A percentile compares a stretch with the other conserved stretches of the same genome.
phyloP scores from a whole-genome alignment of 2,329 filamentous ascomycete genomes.

The Stagonosporopsis vannaccii region DNA sequence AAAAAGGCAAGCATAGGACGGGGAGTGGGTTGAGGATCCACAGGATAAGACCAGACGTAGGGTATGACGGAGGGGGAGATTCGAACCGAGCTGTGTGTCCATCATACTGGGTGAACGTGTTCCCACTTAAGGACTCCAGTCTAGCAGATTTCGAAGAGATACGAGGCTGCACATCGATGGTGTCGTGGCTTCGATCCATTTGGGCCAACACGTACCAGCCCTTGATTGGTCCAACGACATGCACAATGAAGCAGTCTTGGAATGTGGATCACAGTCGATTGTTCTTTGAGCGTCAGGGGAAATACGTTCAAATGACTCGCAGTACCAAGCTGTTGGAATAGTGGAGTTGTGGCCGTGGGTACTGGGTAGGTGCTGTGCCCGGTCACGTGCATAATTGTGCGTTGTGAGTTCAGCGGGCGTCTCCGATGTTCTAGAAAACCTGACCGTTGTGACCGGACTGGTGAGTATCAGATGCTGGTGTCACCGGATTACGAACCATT shows the following conservation, averaged over 20 bases:
- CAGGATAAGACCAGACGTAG: constrained; percentile 17
- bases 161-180: constrained; percentile 19
- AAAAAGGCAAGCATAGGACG: constrained; percentile 6
- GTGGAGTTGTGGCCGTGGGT: constrained; percentile 2
- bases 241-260: constrained; percentile 22
- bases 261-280: constrained; percentile 1
- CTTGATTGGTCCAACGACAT: constrained; percentile 36
- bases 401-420: background rate
- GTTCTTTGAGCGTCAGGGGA: constrained; percentile 14
- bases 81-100: constrained; percentile 8
- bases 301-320: constrained; percentile 9
- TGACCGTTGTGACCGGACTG: background rate
- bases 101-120: constrained; percentile 17
- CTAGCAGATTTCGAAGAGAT: background rate
- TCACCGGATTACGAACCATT: constrained; percentile 2
- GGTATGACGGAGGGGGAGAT: constrained; percentile 15
- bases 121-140: constrained; percentile 4
- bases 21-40: constrained; percentile 11
- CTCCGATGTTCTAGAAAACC: background rate
- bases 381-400: constrained; percentile 3
- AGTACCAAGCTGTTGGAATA: constrained; percentile 14
- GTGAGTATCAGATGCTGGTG: constrained; percentile 8
- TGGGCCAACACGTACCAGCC: constrained; percentile 37
- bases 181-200: constrained; percentile 31
- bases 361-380: background rate